These are phyloP conservation scores for Luzula sylvatica DNA, from an alignment of 176 grass and related monocot genomes.

Conservation along the genomic window DNA sequence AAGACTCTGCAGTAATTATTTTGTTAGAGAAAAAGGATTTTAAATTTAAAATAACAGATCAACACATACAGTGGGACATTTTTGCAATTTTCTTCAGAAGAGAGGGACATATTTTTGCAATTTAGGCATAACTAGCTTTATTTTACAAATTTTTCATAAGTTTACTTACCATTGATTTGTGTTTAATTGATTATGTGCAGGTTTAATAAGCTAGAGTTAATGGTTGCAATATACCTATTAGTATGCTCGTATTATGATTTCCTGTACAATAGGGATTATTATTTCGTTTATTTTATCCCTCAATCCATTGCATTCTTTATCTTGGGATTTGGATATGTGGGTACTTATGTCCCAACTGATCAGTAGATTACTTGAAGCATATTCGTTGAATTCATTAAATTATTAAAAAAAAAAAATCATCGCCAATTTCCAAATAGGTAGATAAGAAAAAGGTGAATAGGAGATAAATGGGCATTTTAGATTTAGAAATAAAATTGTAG, in stretches of 20 bases:
- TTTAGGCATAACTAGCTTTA: background rate
- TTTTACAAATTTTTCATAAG: slow-evolving; percentile 3
- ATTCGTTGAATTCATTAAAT: slow-evolving; percentile 17
- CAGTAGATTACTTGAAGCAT: slow-evolving; percentile 15
- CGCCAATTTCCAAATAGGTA: slow-evolving; percentile 8
- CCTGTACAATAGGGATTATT: slow-evolving; percentile 16
- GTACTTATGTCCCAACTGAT: slow-evolving; percentile 30
- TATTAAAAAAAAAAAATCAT: slow-evolving; percentile 11
- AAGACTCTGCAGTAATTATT: no score
- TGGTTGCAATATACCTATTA: slow-evolving; percentile 25
- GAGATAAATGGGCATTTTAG: no score
- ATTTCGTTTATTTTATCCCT: slow-evolving; percentile 22
- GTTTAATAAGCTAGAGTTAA: slow-evolving; percentile 28
- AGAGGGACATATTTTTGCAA: no score
- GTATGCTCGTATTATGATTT: slow-evolving; percentile 29
- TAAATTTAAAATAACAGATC: no score
- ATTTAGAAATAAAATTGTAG: no score
- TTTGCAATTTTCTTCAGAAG: no score
- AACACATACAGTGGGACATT: no score
- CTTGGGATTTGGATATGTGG: slow-evolving; percentile 38
- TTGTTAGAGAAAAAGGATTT: no score
- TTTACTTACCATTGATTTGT: slow-evolving; percentile 8
- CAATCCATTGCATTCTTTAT: slow-evolving; percentile 34
- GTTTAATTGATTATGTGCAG: slow-evolving; percentile 13
- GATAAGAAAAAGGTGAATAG: background rate